Evolutionary conservation across 2,329 filamentous ascomycete species (phyloP).

Genomic region (Sodiomyces alkalinus): DNA sequence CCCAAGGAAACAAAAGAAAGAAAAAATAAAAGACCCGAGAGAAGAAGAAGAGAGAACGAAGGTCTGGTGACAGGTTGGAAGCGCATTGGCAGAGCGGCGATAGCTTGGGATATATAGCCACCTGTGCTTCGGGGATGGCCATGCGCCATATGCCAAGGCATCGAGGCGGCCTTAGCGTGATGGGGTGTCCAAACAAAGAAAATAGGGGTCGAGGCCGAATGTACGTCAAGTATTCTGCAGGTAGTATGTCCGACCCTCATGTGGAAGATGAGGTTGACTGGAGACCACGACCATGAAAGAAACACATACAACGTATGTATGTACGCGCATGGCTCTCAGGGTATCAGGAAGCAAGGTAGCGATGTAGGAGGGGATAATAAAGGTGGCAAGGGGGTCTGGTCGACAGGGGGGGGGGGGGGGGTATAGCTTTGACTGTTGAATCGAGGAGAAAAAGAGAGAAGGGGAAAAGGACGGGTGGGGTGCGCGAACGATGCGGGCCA

Average conservation of each 20-base stretch:
- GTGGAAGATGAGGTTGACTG: constrained; percentile 1
- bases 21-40: constrained; percentile 2
- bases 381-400: too few relatives aligned
- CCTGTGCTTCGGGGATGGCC: neutral
- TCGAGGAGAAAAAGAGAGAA: constrained; percentile 1
- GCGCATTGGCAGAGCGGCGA: neutral
- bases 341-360: too few relatives aligned
- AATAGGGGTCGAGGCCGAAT: constrained; percentile 1
- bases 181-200: constrained; percentile 2
- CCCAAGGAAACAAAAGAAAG: constrained; percentile 1
- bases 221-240: constrained; percentile 1
- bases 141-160: constrained; percentile 1
- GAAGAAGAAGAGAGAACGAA: constrained; percentile 1
- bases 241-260: constrained; percentile 1
- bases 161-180: constrained; percentile 3
- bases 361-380: too few relatives aligned
- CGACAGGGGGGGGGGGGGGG: too few relatives aligned
- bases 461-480: neutral
- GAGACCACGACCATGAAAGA: neutral
- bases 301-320: neutral
- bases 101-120: constrained; percentile 2
- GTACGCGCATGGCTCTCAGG: constrained; percentile 1
- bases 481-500: too few relatives aligned
- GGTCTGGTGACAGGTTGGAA: neutral
- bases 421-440: constrained; percentile 1